These are phyloP conservation scores for Hamamelis virginiana DNA, from an alignment of 164 flowering plant species.

Conservation along the genomic window DNA sequence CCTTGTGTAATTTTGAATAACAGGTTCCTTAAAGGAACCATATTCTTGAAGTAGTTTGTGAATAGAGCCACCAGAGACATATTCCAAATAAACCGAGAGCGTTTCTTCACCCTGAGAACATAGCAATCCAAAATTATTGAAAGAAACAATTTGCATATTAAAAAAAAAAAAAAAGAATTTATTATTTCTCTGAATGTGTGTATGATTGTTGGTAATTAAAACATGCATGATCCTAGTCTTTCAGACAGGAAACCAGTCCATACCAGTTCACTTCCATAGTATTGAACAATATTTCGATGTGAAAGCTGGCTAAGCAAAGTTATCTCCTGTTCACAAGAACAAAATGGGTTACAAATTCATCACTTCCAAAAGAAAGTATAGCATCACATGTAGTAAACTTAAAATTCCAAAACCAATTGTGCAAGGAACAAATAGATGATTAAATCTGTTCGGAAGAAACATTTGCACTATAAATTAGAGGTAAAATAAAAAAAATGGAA, in stretches of 20 bases:
- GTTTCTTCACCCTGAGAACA: slow-evolving; percentile 54
- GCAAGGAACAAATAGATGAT: slow-evolving; percentile 1
- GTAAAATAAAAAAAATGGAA: neutral
- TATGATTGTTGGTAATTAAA: too few species aligned
- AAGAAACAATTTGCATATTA: neutral
- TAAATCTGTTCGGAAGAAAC: neutral
- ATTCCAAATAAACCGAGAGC: slow-evolving; percentile 75
- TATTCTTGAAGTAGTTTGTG: slow-evolving; percentile 72
- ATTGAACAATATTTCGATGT: slow-evolving; percentile 86
- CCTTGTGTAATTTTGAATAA: slow-evolving; percentile 71
- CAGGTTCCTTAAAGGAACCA: slow-evolving; percentile 71
- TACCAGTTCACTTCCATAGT: slow-evolving; percentile 91
- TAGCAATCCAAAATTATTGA: slow-evolving; percentile 1
- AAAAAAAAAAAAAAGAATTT: too few species aligned
- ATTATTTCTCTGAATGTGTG: too few species aligned
- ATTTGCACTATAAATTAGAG: neutral
- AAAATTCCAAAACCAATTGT: neutral
- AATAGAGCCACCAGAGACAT: slow-evolving; percentile 79
- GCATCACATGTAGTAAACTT: too few species aligned
- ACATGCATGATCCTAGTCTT: too few species aligned
- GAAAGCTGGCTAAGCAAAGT: slow-evolving; percentile 77
- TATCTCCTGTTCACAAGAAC: slow-evolving; percentile 67
- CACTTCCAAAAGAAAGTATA: neutral
- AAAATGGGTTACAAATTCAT: slow-evolving; percentile 4
- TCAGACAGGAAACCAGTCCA: slow-evolving; percentile 1